phyloP scores from a whole-genome alignment of 257 asterid species.

The Coffea eugenioides region DNA sequence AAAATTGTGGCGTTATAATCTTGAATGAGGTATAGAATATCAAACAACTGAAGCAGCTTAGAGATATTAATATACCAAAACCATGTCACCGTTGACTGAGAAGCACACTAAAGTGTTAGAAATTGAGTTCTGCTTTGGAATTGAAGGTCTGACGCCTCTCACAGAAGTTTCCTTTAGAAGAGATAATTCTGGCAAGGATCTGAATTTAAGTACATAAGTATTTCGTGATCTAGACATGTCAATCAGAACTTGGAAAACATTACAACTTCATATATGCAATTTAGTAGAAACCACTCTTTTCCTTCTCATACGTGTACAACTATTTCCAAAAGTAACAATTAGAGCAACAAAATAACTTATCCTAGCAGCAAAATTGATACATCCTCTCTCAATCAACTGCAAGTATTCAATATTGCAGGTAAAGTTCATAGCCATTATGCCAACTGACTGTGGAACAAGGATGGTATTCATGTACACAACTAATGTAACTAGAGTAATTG shows the following conservation, averaged over 20 bases:
- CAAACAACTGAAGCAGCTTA: conserved; percentile 5
- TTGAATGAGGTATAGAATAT: not conserved
- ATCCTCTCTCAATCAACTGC: not conserved
- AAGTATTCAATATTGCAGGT: not conserved
- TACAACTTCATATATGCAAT: not conserved
- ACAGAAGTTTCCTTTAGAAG: conserved; percentile 73
- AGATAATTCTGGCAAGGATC: conserved; percentile 86
- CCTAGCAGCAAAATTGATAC: not conserved
- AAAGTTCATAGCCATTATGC: not conserved
- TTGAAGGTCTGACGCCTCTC: conserved; percentile 57
- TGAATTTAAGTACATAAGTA: conserved; percentile 32
- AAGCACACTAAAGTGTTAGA: conserved; percentile 53
- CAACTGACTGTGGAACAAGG: not conserved
- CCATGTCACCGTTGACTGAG: conserved; percentile 67
- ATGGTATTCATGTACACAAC: not conserved
- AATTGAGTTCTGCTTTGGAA: conserved; percentile 43
- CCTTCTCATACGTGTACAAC: not conserved
- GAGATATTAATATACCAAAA: conserved; percentile 48
- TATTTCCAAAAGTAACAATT: not conserved
- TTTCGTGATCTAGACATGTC: not conserved
- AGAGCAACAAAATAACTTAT: not conserved
- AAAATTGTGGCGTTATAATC: not conserved
- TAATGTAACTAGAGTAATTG: not conserved
- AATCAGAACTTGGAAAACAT: not conserved
- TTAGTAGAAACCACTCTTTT: not conserved